Base-by-base conservation (phyloP, 495 filamentous ascomycete genomes). In the Aspergillus cristatus region DNA sequence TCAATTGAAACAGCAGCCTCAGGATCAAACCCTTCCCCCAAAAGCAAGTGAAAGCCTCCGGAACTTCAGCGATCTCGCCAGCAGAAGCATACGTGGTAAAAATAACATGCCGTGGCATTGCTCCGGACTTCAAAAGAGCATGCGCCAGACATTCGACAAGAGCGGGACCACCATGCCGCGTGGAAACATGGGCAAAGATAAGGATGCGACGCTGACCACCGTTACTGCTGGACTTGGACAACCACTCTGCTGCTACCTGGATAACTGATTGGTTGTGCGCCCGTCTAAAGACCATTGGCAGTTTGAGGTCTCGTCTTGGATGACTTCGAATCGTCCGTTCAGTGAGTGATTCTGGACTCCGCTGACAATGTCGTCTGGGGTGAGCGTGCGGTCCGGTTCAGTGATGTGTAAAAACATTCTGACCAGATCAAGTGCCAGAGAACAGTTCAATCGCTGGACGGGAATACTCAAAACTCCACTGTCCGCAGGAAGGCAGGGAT, bases 211-310 rank as follows among this genome's bases (percentile, higher is more conserved):
- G 37, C 25, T 39, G 39, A n/a, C 16, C 12, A 16, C 20, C 17
- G 39, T 40, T 3, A 49, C 42, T 6, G 51, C 50, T 44, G 8
- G 8, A 8, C 8, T 8, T 24, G 4, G 20, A 24, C 4, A 66
- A 74, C 69, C 68, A 74, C 31, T 63, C 30, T 14, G 52, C 61
- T 1, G 60, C 60, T 22, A 60, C 43, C 10, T 35, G 37, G 2
- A 72, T 35, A 45, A 69, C 72, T 42, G 67, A 35, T 3, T 60
- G 55, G 39, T 72, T 74, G 40, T 74, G 69, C 1, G 70, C 69
- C 57, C 60, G 47, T 74, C 69, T 15, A 74, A 34, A 41, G 60
- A 70, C 67, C 68, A 74, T 18, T 47, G 47, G 8, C 8, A 4
- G 8, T 24, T 24, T 22, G 16, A 37, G 10, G 34, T 26, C 12